Conservation (phyloP, 2,329 filamentous ascomycete species). For the Acrocalymma vagum region DNA sequence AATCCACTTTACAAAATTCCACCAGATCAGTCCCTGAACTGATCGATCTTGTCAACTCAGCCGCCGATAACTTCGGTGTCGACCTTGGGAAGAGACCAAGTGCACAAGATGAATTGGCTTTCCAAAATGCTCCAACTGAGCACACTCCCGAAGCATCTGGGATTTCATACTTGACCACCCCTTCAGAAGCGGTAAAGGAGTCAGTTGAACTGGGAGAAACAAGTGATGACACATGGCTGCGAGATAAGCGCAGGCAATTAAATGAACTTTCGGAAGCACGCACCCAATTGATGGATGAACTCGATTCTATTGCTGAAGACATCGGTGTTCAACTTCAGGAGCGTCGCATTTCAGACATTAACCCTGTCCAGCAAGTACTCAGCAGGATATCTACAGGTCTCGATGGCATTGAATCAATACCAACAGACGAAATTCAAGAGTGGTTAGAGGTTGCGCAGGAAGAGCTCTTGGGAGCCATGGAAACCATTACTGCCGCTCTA, state of each 20-base stretch:
- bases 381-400: conserved; percentile 15
- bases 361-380: conserved; percentile 17
- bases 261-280: conserved; percentile 29
- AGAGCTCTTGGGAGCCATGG: conserved; percentile 24
- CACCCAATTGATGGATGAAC: conserved; percentile 30
- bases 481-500: conserved; percentile 19
- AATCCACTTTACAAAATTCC: conserved; percentile 20
- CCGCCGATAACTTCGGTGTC: conserved; percentile 45
- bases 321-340: conserved; percentile 31
- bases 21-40: conserved; percentile 45
- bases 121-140: conserved; percentile 31
- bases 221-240: conserved; percentile 26
- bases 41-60: conserved; percentile 45
- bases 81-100: conserved; percentile 35
- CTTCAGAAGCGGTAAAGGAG: conserved; percentile 7
- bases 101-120: conserved; percentile 32
- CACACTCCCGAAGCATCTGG: conserved; percentile 10
- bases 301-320: conserved; percentile 40
- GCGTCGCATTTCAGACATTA: conserved; percentile 8
- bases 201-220: conserved; percentile 11
- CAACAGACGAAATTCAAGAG: conserved; percentile 19
- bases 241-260: conserved; percentile 26
- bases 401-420: conserved; percentile 16
- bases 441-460: conserved; percentile 27
- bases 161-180: conserved; percentile 1